A percentile compares a stretch with the other conserved stretches of the same genome.
These are phyloP conservation scores for Tuber melanosporum DNA, from an alignment of 495 filamentous ascomycete species.

Conservation along the genomic window DNA sequence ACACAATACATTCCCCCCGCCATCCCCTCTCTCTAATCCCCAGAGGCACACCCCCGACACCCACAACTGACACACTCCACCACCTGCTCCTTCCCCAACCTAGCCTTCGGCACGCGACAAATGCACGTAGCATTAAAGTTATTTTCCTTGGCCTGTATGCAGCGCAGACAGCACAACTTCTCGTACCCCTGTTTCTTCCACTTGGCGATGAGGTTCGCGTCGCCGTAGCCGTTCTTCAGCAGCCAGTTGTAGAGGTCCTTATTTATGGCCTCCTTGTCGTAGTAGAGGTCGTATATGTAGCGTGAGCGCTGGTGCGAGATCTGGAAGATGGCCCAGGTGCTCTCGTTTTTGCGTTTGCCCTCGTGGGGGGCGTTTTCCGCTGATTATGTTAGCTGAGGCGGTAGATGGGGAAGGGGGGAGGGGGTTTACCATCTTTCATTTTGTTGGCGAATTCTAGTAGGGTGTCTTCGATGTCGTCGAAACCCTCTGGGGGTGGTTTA, in stretches of 20 bases:
- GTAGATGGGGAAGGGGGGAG: constrained; percentile 28
- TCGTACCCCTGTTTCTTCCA: constrained; percentile 99
- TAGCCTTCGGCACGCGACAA: constrained; percentile 86
- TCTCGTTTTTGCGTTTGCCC: constrained; percentile 70
- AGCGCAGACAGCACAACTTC: constrained; percentile 93
- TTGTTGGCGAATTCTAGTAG: constrained; percentile 93
- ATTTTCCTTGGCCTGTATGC: constrained; percentile 97
- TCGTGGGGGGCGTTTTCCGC: constrained; percentile 54
- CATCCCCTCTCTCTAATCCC: constrained; percentile 53
- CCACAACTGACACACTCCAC: constrained; percentile 96
- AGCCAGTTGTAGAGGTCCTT: constrained; percentile 91
- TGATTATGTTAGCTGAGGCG: background rate
- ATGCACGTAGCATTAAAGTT: constrained; percentile 98
- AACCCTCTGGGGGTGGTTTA: constrained; percentile 90
- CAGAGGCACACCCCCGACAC: constrained; percentile 81
- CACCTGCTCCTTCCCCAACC: constrained; percentile 82
- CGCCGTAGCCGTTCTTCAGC: constrained; percentile 92
- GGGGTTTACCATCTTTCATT: constrained; percentile 95
- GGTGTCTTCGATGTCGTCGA: constrained; percentile 94
- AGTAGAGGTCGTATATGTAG: constrained; percentile 97
- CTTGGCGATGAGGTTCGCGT: constrained; percentile 91
- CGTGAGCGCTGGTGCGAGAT: constrained; percentile 88
- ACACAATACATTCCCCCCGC: background rate
- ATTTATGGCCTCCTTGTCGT: constrained; percentile 91
- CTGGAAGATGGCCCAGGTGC: constrained; percentile 94